Evolutionary conservation across 768 basidiomycete species (phyloP).

Genomic region (Auriscalpium orientale): DNA sequence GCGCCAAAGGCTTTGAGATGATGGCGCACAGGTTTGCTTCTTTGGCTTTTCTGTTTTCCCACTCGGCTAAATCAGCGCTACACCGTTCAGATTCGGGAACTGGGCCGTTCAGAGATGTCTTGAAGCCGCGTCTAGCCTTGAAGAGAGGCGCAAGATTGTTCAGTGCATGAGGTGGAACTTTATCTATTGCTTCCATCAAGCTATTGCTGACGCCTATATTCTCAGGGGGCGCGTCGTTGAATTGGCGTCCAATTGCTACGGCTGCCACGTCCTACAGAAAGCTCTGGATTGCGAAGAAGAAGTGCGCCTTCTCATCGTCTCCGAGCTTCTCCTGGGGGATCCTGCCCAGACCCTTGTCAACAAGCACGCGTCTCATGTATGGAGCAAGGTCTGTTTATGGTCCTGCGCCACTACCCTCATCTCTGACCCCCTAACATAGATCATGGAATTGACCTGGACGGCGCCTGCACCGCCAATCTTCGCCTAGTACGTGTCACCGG

Average conservation of each 20-base stretch:
- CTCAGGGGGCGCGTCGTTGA: slow-evolving; percentile 75
- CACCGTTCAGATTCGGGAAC: slow-evolving; percentile 65
- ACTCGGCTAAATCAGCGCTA: too few relatives aligned
- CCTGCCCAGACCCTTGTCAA: slow-evolving; percentile 83
- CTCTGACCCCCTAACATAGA: slow-evolving; percentile 32
- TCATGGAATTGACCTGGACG: slow-evolving; percentile 88
- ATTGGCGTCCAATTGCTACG: slow-evolving; percentile 83
- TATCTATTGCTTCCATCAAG: background rate
- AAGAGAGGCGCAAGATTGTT: slow-evolving; percentile 76
- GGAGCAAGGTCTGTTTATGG: slow-evolving; percentile 61
- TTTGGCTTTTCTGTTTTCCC: background rate
- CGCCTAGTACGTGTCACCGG: slow-evolving; percentile 52
- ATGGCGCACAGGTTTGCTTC: slow-evolving; percentile 74
- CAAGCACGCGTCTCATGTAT: slow-evolving; percentile 87
- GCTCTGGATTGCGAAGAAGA: slow-evolving; percentile 89
- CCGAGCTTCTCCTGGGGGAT: slow-evolving; percentile 76
- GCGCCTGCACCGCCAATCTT: slow-evolving; percentile 85
- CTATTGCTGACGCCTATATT: background rate
- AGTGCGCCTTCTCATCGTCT: slow-evolving; percentile 73
- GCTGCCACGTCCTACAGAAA: slow-evolving; percentile 84
- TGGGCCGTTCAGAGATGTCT: slow-evolving; percentile 88
- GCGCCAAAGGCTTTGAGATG: slow-evolving; percentile 81
- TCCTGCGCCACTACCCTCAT: slow-evolving; percentile 6
- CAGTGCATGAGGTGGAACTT: slow-evolving; percentile 67
- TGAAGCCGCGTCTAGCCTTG: slow-evolving; percentile 66